phyloP scores from a whole-genome alignment of 495 filamentous ascomycete genomes.

The Copromyces sp. region DNA sequence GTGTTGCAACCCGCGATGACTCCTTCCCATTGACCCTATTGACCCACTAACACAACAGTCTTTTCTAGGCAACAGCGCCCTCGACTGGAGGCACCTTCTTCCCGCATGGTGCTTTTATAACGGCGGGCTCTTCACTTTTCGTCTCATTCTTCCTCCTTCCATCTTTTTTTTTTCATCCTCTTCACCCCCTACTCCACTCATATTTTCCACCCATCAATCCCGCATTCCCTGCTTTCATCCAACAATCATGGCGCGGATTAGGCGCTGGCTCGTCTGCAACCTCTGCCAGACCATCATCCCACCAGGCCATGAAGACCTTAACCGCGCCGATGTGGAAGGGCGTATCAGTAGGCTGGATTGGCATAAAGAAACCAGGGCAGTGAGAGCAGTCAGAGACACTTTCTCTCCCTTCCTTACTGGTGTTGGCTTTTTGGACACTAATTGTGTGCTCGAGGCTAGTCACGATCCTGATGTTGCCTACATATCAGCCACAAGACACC shows the following conservation, averaged over 20 bases:
- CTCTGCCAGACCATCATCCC: not conserved
- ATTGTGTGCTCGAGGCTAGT: not conserved
- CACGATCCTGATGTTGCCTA: not conserved
- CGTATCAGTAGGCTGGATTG: not conserved
- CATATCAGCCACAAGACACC: not conserved
- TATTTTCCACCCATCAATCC: not conserved
- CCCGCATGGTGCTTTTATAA: not conserved
- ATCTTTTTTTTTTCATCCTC: not conserved
- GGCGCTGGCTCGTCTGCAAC: not conserved
- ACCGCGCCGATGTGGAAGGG: not conserved
- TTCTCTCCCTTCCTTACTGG: not conserved
- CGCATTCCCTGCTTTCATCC: not conserved
- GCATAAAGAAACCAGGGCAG: not conserved
- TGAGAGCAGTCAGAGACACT: not conserved
- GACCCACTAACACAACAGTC: not conserved
- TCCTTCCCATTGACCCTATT: not conserved
- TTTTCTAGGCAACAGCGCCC: not conserved
- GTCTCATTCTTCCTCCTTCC: not conserved
- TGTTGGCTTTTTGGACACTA: not conserved
- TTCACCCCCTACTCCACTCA: not conserved
- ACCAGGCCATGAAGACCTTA: not conserved
- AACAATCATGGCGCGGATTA: not conserved
- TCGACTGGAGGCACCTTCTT: not conserved
- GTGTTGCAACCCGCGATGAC: not conserved
- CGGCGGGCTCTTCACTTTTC: not conserved